Evolutionary conservation across 1,284 basidiomycete species (phyloP), one percentile per base, ranked within the genome.

Genomic region (Fomes fomentarius): DNA sequence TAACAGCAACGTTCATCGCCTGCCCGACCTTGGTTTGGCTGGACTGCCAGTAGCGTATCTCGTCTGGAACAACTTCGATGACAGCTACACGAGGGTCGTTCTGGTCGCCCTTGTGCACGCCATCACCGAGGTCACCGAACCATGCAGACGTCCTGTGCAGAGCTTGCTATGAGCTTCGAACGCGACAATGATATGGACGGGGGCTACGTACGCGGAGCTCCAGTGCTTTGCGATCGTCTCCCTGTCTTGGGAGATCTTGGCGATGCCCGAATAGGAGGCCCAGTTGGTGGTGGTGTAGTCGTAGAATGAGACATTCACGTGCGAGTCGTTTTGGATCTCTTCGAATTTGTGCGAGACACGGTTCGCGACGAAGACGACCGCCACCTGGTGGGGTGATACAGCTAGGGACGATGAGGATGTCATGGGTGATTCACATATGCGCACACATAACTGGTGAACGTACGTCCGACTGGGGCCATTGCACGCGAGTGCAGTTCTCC

Each of bases 111-210:
- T 86, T 91, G 71, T 94, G 92, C 15, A 89, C 74, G n/a, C 91
- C 92, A 63, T 96, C 94, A 43, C 87, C 86, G 57, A 95, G 77
- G 69, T 96, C 88, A 19, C 91, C 92, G 66, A 96, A 96, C 83
- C 93, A 96, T 0, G 88, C 90, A 11, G 84, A 74, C 39, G 82
- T 76, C 3, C 87, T 89, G 3, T 15, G 24, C 1, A 39, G 19
- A n/a, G n/a, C n/a, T n/a, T n/a, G n/a, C n/a, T n/a, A n/a, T n/a
- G n/a, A n/a, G n/a, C n/a, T n/a, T n/a, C n/a, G n/a, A n/a, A n/a
- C n/a, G n/a, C n/a, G n/a, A n/a, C n/a, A n/a, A n/a, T n/a, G n/a
- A n/a, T n/a, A n/a, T n/a, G n/a, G n/a, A n/a, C n/a, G n/a, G n/a
- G n/a, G n/a, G n/a, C n/a, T n/a, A 74, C 84, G 60, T 52, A 88